Evolutionary conservation across 441 rosid species (phyloP).

Genomic region (Lagerstroemia fauriei): DNA sequence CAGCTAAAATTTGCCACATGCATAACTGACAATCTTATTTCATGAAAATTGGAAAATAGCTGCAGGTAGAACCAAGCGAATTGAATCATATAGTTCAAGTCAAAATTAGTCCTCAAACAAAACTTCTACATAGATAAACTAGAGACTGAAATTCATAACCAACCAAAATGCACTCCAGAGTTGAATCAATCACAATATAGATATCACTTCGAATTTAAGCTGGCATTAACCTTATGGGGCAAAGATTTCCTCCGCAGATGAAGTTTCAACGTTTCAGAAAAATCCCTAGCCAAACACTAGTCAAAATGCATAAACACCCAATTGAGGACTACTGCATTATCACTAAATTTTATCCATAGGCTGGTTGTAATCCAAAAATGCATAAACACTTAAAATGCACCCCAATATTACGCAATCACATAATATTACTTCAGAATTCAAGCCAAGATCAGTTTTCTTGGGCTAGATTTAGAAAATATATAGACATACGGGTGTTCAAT

Average conservation of each 20-base stretch:
- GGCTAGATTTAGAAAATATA: too few species aligned
- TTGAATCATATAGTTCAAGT: not conserved
- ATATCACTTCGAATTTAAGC: not conserved
- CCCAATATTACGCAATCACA: not conserved
- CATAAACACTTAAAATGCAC: not conserved
- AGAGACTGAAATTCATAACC: not conserved
- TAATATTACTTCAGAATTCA: not conserved
- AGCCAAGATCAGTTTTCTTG: not conserved
- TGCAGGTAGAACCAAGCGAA: not conserved
- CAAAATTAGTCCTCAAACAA: conserved; percentile 2
- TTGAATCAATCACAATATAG: not conserved
- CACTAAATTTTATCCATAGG: not conserved
- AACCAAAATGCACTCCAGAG: not conserved
- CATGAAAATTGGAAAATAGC: not conserved
- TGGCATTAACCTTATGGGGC: not conserved
- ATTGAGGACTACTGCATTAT: not conserved
- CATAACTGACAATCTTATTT: not conserved
- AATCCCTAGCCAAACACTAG: not conserved
- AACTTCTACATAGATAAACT: not conserved
- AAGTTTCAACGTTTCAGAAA: not conserved
- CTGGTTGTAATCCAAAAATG: not conserved
- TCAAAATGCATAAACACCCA: not conserved
- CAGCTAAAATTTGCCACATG: not conserved
- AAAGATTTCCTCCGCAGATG: not conserved
- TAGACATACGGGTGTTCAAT: not conserved